Evolutionary conservation across 345 rosid genomes (phyloP).

Genomic region (Pistacia atlantica): DNA sequence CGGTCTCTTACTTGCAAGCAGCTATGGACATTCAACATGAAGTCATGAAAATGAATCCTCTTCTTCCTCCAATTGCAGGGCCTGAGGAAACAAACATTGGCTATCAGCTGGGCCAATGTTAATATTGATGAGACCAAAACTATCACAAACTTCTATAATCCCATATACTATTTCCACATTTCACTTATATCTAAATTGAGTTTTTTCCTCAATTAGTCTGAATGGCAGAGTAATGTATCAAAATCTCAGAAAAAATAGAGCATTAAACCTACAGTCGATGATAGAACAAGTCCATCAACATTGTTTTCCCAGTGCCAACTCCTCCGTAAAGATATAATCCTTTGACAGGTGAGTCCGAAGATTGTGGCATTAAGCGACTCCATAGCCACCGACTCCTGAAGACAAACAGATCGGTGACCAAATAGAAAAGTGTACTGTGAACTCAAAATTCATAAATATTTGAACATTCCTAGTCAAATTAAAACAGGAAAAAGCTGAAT

Average conservation of each 20-base stretch:
- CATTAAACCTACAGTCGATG: slow-evolving; percentile 68
- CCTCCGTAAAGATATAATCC: slow-evolving; percentile 97
- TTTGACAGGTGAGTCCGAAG: slow-evolving; percentile 75
- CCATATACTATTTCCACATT: background rate
- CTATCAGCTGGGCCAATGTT: slow-evolving; percentile 10
- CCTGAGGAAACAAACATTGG: slow-evolving; percentile 45
- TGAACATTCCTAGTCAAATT: background rate
- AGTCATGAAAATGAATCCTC: slow-evolving; percentile 98
- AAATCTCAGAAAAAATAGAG: background rate
- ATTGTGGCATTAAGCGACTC: slow-evolving; percentile 83
- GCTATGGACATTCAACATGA: slow-evolving; percentile 95
- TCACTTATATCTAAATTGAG: background rate
- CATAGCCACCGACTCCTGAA: slow-evolving; percentile 96
- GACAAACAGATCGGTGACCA: slow-evolving; percentile 13
- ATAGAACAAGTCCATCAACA: slow-evolving; percentile 97
- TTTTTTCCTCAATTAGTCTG: background rate
- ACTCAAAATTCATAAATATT: background rate
- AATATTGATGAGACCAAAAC: background rate
- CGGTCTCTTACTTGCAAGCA: slow-evolving; percentile 72
- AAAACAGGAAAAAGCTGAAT: background rate
- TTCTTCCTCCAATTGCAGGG: slow-evolving; percentile 90
- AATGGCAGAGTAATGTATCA: slow-evolving; percentile 3
- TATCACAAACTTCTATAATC: background rate
- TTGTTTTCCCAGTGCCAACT: slow-evolving; percentile 98
- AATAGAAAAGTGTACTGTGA: slow-evolving; percentile 5